A percentile compares a stretch with the other conserved stretches of the same genome.
These are phyloP conservation scores for Westerdykella sp. DNA, from an alignment of 2,329 filamentous ascomycete genomes.

Conservation along the genomic window DNA sequence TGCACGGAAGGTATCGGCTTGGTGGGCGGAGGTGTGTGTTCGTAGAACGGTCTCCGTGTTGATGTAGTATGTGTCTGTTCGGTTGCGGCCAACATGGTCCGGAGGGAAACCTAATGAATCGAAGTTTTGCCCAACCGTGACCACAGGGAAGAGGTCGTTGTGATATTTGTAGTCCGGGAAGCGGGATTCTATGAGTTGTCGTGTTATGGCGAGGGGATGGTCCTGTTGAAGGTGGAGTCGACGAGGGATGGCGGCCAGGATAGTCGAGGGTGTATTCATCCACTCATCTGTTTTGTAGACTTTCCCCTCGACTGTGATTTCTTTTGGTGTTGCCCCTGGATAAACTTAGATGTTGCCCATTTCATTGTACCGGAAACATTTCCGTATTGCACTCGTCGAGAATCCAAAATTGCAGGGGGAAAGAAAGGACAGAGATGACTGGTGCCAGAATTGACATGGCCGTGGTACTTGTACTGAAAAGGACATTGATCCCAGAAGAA, in stretches of 20 bases:
- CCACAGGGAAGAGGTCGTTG: slow-evolving; percentile 74
- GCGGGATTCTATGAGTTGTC: slow-evolving; percentile 83
- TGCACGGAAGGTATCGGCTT: slow-evolving; percentile 71
- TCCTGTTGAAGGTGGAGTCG: slow-evolving; percentile 84
- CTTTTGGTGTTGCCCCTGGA: slow-evolving; percentile 15
- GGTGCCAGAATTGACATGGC: too few species aligned
- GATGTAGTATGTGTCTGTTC: slow-evolving; percentile 93
- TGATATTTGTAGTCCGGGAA: slow-evolving; percentile 75
- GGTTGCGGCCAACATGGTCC: slow-evolving; percentile 80
- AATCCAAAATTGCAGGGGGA: background rate
- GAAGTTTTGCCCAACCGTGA: slow-evolving; percentile 83
- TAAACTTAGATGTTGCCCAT: background rate
- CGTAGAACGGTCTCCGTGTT: slow-evolving; percentile 77
- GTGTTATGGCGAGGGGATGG: slow-evolving; percentile 85
- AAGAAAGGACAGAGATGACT: background rate
- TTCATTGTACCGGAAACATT: background rate
- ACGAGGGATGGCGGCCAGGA: slow-evolving; percentile 67
- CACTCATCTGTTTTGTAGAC: slow-evolving; percentile 66
- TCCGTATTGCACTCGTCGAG: background rate
- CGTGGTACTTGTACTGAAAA: background rate
- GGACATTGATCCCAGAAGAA: background rate
- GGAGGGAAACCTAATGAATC: slow-evolving; percentile 88
- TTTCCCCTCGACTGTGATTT: slow-evolving; percentile 56
- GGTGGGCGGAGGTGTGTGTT: slow-evolving; percentile 92
- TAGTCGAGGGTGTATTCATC: slow-evolving; percentile 76